phyloP scores from a whole-genome alignment of 805 yeast species.

The Lipomyces chichibuensis region DNA sequence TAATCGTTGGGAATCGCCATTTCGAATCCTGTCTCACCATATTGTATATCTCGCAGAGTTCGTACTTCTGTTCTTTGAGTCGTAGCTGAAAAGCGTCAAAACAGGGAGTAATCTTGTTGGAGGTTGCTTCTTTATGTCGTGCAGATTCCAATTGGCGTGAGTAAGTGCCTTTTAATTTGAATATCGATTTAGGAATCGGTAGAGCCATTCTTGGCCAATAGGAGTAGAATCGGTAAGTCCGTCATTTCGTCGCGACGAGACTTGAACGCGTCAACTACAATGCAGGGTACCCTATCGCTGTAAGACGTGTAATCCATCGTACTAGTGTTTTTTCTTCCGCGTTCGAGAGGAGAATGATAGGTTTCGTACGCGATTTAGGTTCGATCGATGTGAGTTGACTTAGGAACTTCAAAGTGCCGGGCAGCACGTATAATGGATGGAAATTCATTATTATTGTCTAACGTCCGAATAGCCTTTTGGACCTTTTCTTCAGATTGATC shows the following conservation, averaged over 20 bases:
- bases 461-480: no score
- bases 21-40: neutral
- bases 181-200: neutral
- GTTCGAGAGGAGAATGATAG: neutral
- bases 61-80: no score
- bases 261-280: no score
- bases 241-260: neutral
- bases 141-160: neutral
- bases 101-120: neutral
- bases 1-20: neutral
- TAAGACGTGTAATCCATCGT: no score
- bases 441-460: no score
- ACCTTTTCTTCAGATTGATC: no score
- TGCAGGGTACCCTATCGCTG: no score
- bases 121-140: neutral
- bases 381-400: no score
- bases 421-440: no score
- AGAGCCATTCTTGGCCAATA: neutral
- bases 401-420: no score
- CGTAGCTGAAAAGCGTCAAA: neutral
- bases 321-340: neutral
- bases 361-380: neutral
- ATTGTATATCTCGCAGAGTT: no score
- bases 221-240: neutral
- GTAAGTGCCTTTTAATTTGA: neutral